A percentile compares a stretch with the other conserved stretches of the same genome.
Evolutionary conservation across 305 asterid genomes (phyloP).

Genomic region (Fraxinus sp.): DNA sequence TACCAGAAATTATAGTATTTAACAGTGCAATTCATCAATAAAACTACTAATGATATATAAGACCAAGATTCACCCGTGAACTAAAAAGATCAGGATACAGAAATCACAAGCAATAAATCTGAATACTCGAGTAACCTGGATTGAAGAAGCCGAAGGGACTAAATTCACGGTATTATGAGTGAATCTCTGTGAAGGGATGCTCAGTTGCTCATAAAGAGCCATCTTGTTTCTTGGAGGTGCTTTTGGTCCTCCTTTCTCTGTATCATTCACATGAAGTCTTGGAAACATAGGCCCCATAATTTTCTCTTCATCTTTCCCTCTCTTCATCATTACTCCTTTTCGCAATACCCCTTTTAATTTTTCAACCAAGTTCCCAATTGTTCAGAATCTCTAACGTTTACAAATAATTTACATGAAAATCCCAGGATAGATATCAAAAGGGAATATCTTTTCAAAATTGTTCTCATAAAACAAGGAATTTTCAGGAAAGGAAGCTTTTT

Average conservation of each 20-base stretch:
- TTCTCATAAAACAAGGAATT: not conserved
- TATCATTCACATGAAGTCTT: conserved; percentile 86
- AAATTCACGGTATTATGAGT: conserved; percentile 29
- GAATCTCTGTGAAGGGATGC: conserved; percentile 83
- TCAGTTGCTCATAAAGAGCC: conserved; percentile 94
- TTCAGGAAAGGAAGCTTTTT: conserved; percentile 18
- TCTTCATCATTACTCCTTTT: conserved; percentile 25
- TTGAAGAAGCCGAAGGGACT: conserved; percentile 33
- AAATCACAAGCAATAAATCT: conserved; percentile 9
- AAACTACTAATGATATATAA: not conserved
- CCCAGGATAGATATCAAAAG: conserved; percentile 20
- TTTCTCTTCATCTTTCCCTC: conserved; percentile 76
- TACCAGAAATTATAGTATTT: not conserved
- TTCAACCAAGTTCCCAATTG: conserved; percentile 19
- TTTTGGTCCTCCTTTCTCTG: conserved; percentile 95
- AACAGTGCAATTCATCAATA: not conserved
- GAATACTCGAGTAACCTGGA: conserved; percentile 50
- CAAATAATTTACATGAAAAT: conserved; percentile 17
- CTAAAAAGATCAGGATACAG: not conserved
- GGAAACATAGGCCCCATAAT: conserved; percentile 88
- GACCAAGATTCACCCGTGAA: not conserved
- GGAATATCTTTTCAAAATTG: conserved; percentile 12
- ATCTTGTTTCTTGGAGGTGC: conserved; percentile 99
- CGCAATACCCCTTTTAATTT: not conserved
- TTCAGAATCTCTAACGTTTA: conserved; percentile 7